A percentile compares a stretch with the other conserved stretches of the same genome.
Conservation (phyloP, 2,329 filamentous ascomycete genomes). For the Hymenoscyphus fraxineus region DNA sequence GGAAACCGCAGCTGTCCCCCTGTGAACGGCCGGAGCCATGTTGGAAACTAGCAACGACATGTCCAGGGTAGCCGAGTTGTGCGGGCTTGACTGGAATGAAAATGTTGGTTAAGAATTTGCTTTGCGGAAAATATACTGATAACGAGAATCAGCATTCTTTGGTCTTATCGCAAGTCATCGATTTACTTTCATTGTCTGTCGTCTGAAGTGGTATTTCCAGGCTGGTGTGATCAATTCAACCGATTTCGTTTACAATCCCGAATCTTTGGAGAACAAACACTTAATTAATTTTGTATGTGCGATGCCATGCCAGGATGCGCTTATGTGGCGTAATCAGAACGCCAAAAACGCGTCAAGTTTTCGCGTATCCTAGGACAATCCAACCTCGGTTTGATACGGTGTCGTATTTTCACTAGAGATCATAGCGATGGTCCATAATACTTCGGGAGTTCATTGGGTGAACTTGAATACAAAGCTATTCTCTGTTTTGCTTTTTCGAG, state of each 20-base stretch:
- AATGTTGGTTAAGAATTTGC: not conserved
- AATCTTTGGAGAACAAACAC: not conserved
- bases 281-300: not conserved
- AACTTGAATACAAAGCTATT: not conserved
- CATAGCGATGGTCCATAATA: not conserved
- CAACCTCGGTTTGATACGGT: not conserved
- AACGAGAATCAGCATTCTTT: not conserved
- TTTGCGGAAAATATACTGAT: not conserved
- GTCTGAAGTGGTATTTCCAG: too few relatives aligned
- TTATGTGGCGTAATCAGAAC: not conserved
- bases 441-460: not conserved
- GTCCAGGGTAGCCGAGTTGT: too few relatives aligned
- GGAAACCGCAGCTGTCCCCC: not conserved
- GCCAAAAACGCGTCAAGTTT: not conserved
- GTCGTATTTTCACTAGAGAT: not conserved
- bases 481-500: not conserved
- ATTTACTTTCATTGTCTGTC: too few relatives aligned
- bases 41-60: too few relatives aligned
- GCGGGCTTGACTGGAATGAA: not conserved
- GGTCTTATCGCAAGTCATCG: not conserved
- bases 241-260: not conserved
- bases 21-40: not conserved
- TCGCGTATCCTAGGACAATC: not conserved
- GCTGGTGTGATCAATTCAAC: not conserved
- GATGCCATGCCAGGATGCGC: not conserved